Conservation (phyloP, 108 stramenopile species). For the Stephanodiscus minutulus region DNA sequence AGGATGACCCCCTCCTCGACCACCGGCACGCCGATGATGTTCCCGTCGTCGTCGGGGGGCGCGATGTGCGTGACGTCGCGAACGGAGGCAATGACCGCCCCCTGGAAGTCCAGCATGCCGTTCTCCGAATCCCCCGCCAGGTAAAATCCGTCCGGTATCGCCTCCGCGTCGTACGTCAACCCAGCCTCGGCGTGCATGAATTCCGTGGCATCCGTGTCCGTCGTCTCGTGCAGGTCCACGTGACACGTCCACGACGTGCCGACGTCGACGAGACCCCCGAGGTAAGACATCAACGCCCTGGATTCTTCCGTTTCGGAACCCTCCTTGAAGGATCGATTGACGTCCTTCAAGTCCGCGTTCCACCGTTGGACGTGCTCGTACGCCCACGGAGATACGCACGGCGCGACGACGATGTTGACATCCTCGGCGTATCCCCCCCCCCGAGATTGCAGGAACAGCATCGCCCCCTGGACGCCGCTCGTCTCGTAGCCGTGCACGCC, state of each 20-base stretch:
- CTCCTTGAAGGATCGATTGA: constrained; percentile 56
- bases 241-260: constrained; percentile 39
- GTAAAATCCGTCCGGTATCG: constrained; percentile 82
- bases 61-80: constrained; percentile 70
- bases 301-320: constrained; percentile 56
- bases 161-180: constrained; percentile 17
- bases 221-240: constrained; percentile 52
- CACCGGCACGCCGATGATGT: constrained; percentile 46
- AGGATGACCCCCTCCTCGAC: constrained; percentile 51
- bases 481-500: constrained; percentile 88
- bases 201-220: constrained; percentile 49
- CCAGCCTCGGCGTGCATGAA: constrained; percentile 50
- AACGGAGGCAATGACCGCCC: constrained; percentile 54
- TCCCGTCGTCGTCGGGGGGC: constrained; percentile 52
- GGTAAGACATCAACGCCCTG: constrained; percentile 45
- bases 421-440: constrained; percentile 40
- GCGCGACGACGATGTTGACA: constrained; percentile 62
- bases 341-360: constrained; percentile 53
- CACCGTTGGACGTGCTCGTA: constrained; percentile 74
- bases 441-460: constrained; percentile 50
- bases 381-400: constrained; percentile 71
- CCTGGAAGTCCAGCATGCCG: constrained; percentile 33
- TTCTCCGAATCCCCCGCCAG: constrained; percentile 46
- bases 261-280: constrained; percentile 18
- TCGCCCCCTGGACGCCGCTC: constrained; percentile 68